Evolutionary conservation across 2,329 filamentous ascomycete genomes (phyloP).

Genomic region (Penicillium sp.): DNA sequence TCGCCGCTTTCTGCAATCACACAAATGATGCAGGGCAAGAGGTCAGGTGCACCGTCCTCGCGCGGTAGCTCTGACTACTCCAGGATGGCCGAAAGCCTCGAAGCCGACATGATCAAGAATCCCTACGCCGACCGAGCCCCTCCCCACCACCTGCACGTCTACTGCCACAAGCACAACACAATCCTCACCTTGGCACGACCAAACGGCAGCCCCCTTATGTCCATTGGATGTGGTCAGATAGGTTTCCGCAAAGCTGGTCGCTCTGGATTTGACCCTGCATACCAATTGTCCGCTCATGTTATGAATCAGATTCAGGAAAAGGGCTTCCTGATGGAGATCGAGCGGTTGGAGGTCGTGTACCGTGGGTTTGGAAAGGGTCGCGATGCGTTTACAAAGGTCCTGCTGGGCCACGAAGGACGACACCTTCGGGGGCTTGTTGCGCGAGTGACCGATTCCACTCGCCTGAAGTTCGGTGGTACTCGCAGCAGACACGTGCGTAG

Average conservation of each 20-base stretch:
- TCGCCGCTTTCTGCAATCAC: slow-evolving; percentile 33
- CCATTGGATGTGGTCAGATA: slow-evolving; percentile 78
- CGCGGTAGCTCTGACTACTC: slow-evolving; percentile 32
- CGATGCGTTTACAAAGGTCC: slow-evolving; percentile 84
- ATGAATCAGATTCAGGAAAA: slow-evolving; percentile 81
- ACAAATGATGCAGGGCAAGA: slow-evolving; percentile 33
- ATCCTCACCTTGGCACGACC: slow-evolving; percentile 88
- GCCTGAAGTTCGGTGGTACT: slow-evolving; percentile 92
- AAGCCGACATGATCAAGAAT: slow-evolving; percentile 37
- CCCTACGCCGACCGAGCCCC: slow-evolving; percentile 39
- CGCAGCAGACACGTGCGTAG: slow-evolving; percentile 82
- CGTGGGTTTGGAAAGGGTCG: slow-evolving; percentile 83
- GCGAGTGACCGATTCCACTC: slow-evolving; percentile 80
- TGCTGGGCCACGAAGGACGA: slow-evolving; percentile 82
- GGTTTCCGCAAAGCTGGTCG: slow-evolving; percentile 84
- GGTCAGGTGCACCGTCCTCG: slow-evolving; percentile 15
- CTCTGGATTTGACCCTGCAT: slow-evolving; percentile 84
- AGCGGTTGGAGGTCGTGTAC: slow-evolving; percentile 74
- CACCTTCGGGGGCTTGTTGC: slow-evolving; percentile 71
- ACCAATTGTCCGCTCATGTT: slow-evolving; percentile 82
- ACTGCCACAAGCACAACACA: slow-evolving; percentile 87
- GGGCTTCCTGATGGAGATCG: slow-evolving; percentile 73
- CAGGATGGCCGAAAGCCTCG: slow-evolving; percentile 34
- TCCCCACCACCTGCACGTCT: slow-evolving; percentile 85
- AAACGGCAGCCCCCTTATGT: slow-evolving; percentile 74